phyloP scores from a whole-genome alignment of 2,329 filamentous ascomycete species.

The Westerdykella aurantiaca region DNA sequence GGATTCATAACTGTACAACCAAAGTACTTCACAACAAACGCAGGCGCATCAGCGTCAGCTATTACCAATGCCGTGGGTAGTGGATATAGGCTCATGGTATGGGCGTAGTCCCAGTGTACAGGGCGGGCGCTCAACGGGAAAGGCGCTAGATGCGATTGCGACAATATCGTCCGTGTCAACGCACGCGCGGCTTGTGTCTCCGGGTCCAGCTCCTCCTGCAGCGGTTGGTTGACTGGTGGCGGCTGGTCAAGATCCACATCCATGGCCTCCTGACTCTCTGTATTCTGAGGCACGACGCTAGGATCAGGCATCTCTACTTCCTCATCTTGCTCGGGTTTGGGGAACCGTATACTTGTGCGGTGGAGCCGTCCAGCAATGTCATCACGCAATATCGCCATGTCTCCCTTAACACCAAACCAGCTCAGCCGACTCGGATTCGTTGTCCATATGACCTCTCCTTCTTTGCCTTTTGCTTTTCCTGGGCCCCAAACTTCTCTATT shows the following conservation, averaged over 20 bases:
- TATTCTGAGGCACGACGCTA: conserved; percentile 3
- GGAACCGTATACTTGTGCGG: conserved; percentile 68
- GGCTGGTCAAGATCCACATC: conserved; percentile 39
- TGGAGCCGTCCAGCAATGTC: conserved; percentile 76
- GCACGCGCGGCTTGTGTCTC: conserved; percentile 57
- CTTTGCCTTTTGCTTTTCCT: conserved; percentile 40
- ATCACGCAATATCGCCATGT: conserved; percentile 82
- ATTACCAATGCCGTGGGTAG: conserved; percentile 78
- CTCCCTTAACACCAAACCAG: conserved; percentile 81
- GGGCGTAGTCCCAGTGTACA: conserved; percentile 82
- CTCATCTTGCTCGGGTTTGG: conserved; percentile 41
- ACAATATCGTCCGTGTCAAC: conserved; percentile 83
- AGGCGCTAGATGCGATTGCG: conserved; percentile 82
- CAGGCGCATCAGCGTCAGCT: conserved; percentile 71
- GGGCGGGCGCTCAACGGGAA: conserved; percentile 77
- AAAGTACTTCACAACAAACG: conserved; percentile 87
- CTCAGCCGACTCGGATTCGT: conserved; percentile 78
- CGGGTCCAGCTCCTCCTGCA: conserved; percentile 16
- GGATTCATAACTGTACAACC: conserved; percentile 96
- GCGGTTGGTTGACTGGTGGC: conserved; percentile 5
- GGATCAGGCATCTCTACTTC: conserved; percentile 19
- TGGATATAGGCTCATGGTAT: conserved; percentile 75
- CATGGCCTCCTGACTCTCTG: conserved; percentile 33
- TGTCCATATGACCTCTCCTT: conserved; percentile 78
- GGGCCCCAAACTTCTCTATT: conserved; percentile 60